A percentile compares a stretch with the other conserved stretches of the same genome.
phyloP scores from a whole-genome alignment of 2,329 filamentous ascomycete species.

The Hypomyces rosellus region DNA sequence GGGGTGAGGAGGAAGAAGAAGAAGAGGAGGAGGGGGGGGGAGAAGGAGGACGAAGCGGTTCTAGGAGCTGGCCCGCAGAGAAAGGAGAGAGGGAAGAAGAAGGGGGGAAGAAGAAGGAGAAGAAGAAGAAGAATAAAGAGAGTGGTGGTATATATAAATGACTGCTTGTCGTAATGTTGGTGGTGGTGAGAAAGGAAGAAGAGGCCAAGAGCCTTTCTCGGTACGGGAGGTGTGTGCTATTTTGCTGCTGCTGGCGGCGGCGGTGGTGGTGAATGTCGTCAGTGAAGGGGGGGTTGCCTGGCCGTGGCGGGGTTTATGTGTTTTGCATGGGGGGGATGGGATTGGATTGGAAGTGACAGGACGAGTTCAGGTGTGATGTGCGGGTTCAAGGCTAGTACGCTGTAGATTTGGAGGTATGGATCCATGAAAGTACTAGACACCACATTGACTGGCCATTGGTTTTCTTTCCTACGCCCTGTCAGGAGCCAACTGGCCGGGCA shows the following conservation, averaged over 20 bases:
- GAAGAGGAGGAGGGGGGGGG: too few relatives aligned
- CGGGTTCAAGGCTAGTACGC: too few relatives aligned
- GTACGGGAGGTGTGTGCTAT: conserved; percentile 14
- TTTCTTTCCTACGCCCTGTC: too few relatives aligned
- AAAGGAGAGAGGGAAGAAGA: conserved; percentile 2
- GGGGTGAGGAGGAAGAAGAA: conserved; percentile 7
- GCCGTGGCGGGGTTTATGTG: conserved; percentile 23
- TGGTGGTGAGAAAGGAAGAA: not conserved
- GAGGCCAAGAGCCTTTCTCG: conserved; percentile 3
- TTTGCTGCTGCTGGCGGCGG: conserved; percentile 15
- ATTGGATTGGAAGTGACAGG: too few relatives aligned
- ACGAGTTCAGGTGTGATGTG: too few relatives aligned
- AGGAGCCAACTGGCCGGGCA: too few relatives aligned
- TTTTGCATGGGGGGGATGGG: too few relatives aligned
- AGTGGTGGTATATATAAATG: not conserved
- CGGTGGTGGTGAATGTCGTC: conserved; percentile 31
- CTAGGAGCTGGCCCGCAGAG: conserved; percentile 5
- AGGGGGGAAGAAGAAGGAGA: conserved; percentile 5
- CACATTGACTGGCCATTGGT: too few relatives aligned
- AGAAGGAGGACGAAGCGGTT: too few relatives aligned
- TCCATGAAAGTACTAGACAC: too few relatives aligned
- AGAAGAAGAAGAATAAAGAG: conserved; percentile 4
- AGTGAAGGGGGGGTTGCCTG: conserved; percentile 24
- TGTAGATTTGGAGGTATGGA: too few relatives aligned
- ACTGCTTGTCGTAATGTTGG: too few relatives aligned